These are phyloP conservation scores for Lithohypha guttulata DNA, from an alignment of 2,329 filamentous ascomycete genomes.

Conservation along the genomic window DNA sequence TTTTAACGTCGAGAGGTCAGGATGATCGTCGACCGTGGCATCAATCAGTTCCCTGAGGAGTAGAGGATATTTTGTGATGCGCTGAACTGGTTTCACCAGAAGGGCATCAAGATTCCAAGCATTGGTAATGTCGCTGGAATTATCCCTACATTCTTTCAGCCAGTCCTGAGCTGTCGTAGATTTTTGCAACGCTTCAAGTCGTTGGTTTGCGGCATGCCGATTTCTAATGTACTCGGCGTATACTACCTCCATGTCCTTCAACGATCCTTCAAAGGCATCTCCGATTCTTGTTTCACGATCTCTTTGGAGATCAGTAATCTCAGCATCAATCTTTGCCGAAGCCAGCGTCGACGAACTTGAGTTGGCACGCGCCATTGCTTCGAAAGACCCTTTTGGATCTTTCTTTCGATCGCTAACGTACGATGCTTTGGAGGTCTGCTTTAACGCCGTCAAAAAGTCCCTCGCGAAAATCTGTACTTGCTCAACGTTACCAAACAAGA, in stretches of 20 bases:
- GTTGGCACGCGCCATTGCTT: slow-evolving; percentile 29
- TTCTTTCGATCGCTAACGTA: slow-evolving; percentile 56
- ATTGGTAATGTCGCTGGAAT: slow-evolving; percentile 80
- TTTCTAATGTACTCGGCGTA: slow-evolving; percentile 57
- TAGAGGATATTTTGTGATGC: slow-evolving; percentile 86
- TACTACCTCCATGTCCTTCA: slow-evolving; percentile 51
- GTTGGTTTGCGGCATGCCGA: slow-evolving; percentile 53
- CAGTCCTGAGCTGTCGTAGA: slow-evolving; percentile 61
- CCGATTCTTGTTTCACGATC: slow-evolving; percentile 51
- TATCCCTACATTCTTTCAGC: slow-evolving; percentile 85
- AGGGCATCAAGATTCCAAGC: slow-evolving; percentile 94
- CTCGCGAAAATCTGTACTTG: slow-evolving; percentile 83
- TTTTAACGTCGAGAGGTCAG: slow-evolving; percentile 63
- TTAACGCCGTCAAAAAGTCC: slow-evolving; percentile 65
- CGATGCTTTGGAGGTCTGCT: slow-evolving; percentile 65
- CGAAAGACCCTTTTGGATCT: slow-evolving; percentile 28
- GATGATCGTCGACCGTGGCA: slow-evolving; percentile 70
- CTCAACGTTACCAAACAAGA: slow-evolving; percentile 85
- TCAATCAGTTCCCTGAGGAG: slow-evolving; percentile 70
- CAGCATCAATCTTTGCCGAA: slow-evolving; percentile 27
- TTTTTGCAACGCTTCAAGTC: slow-evolving; percentile 43
- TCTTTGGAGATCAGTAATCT: slow-evolving; percentile 41
- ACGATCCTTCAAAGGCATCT: slow-evolving; percentile 45
- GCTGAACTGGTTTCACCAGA: slow-evolving; percentile 94
- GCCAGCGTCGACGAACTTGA: slow-evolving; percentile 34